Conservation (phyloP, 192 early-diverging fungal genomes). For the Dissophora ornata region DNA sequence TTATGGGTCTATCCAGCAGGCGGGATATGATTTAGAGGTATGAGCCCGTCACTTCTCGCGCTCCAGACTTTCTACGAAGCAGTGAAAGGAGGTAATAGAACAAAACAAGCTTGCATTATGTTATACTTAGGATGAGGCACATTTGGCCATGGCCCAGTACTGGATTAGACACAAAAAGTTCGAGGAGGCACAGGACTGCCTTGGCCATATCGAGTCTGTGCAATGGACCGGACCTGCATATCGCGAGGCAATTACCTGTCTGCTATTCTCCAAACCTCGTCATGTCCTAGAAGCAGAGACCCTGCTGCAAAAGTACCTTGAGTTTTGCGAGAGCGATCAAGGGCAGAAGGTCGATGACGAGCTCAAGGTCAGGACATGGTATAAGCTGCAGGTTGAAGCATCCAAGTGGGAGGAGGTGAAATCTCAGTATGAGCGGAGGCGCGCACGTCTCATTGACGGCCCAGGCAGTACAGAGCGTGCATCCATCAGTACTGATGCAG, state of each 20-base stretch:
- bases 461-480: conserved; percentile 18
- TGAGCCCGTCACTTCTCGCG: too few species aligned
- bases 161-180: conserved; percentile 22
- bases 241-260: conserved; percentile 30
- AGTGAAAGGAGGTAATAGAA: too few species aligned
- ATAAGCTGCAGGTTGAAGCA: conserved; percentile 28
- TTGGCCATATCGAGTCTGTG: conserved; percentile 8
- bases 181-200: conserved; percentile 41
- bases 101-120: too few species aligned
- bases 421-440: conserved; percentile 25
- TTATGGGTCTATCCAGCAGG: conserved; percentile 36
- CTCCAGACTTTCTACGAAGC: too few species aligned
- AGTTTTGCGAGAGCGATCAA: background rate
- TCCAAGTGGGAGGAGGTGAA: conserved; percentile 51
- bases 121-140: conserved; percentile 23
- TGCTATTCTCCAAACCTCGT: conserved; percentile 31
- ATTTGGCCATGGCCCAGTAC: conserved; percentile 39
- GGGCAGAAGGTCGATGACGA: background rate
- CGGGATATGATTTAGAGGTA: conserved; percentile 40
- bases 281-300: conserved; percentile 38
- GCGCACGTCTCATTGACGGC: conserved; percentile 28
- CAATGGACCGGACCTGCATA: conserved; percentile 23
- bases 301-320: conserved; percentile 29
- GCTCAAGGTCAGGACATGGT: conserved; percentile 31
- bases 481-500: background rate